Evolutionary conservation across 139 green algal genomes (phyloP), one percentile per base, ranked within the genome.

Genomic region (Volvox reticuliferus): DNA sequence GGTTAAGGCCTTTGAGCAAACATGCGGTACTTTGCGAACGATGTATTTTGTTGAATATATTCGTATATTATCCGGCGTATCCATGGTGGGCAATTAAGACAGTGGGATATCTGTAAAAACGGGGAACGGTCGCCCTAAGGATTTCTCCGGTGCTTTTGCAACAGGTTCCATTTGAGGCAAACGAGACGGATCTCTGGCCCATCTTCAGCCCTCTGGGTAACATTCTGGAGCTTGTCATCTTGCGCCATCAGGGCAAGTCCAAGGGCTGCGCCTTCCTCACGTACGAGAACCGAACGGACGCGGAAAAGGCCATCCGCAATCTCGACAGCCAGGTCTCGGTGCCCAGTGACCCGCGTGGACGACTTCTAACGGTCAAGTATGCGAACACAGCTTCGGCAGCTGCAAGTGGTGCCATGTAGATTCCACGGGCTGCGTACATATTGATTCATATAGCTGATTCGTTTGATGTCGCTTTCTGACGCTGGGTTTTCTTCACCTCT

Each of bases 201-300:
- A 82, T 96, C 33, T 96, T 96, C 83, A 87, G 32, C 62, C 84
- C 90, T 0, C 55, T 96, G 20, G 94, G 94, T 77, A 93, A 90
- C 82, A 95, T 96, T 67, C 87, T 95, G 33, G 94, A 96, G 91
- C 91, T 96, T 26, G 93, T 95, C 18, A 79, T 95, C 61, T 76
- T 96, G 92, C 91, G 91, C 33, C 91, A 87, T n/a, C 71, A 92
- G 36, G 92, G 92, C 76, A 91, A 92, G 79, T 91, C 81, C 79
- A 92, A 91, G 80, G 94, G 94, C 30, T 95, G 92, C 79, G 94
- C 92, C 0, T 96, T 96, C 88, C 91, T 96, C 55, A 96, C 94
- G 1, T 96, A 93, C 62, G 92, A 94, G 82, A 90, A 84, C 50
- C 86, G 86, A 32, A 84, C 73, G 28, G 75, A 85, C 50, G 92